Evolutionary conservation across 2,329 filamentous ascomycete species (phyloP).

Genomic region (Stemphylium lycopersici): DNA sequence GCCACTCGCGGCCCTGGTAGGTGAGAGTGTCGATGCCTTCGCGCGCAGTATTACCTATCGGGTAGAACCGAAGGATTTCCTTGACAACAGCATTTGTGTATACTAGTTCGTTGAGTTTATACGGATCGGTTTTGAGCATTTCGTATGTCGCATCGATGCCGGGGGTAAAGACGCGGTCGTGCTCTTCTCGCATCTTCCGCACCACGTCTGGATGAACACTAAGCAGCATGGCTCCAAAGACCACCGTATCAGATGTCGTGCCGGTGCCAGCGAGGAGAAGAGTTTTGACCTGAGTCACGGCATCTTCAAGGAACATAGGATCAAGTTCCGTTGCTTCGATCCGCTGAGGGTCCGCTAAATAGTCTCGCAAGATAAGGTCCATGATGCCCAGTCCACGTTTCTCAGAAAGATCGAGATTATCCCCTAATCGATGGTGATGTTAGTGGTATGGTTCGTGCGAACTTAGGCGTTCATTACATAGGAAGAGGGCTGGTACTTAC

Average conservation of each 20-base stretch:
- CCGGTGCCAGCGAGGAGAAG: conserved; percentile 54
- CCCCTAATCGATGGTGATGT: conserved; percentile 6
- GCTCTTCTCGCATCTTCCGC: conserved; percentile 53
- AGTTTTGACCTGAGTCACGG: conserved; percentile 48
- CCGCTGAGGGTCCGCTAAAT: conserved; percentile 25
- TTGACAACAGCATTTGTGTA: conserved; percentile 61
- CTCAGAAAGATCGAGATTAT: conserved; percentile 45
- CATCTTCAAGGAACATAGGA: conserved; percentile 43
- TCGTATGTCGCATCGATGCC: conserved; percentile 47
- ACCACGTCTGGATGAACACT: conserved; percentile 36
- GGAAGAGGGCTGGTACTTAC: conserved; percentile 8
- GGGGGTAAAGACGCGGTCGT: conserved; percentile 58
- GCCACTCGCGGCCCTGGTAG: conserved; percentile 51
- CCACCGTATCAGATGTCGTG: conserved; percentile 48
- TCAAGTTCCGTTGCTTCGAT: conserved; percentile 31
- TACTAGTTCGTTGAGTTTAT: conserved; percentile 57
- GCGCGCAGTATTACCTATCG: conserved; percentile 56
- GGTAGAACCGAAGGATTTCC: conserved; percentile 60
- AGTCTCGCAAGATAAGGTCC: conserved; percentile 42
- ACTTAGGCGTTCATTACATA: neutral
- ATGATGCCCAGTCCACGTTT: conserved; percentile 46
- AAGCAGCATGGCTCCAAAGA: conserved; percentile 40
- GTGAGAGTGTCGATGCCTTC: conserved; percentile 44
- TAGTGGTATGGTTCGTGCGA: neutral
- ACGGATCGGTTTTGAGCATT: conserved; percentile 51